A percentile compares a stretch with the other conserved stretches of the same genome.
Conservation (phyloP, 495 filamentous ascomycete species). For the Penicillium desertorum region DNA sequence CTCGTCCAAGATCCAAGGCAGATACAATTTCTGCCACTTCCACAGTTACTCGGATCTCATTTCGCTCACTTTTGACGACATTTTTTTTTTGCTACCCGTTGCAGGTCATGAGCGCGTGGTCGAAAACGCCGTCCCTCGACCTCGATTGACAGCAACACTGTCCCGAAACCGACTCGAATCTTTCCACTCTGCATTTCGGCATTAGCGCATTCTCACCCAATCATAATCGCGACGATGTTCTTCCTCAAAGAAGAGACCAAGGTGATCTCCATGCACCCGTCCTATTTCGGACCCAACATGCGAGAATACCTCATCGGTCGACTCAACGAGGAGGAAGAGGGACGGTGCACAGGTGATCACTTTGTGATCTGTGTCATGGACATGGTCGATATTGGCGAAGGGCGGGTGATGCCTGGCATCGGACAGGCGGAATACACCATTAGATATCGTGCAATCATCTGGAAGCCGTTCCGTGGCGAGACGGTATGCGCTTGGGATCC, state of each 20-base stretch:
- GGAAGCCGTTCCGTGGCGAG: conserved; percentile 95
- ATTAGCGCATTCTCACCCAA: conserved; percentile 4
- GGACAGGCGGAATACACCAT: conserved; percentile 93
- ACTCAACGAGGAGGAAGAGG: conserved; percentile 88
- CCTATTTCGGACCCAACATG: conserved; percentile 91
- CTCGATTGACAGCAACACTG: conserved; percentile 16
- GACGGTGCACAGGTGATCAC: conserved; percentile 86
- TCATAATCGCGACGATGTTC: conserved; percentile 63
- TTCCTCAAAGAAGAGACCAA: conserved; percentile 96
- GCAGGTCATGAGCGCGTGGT: conserved; percentile 27
- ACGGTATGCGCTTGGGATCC: conserved; percentile 60
- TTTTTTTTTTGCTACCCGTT: conserved; percentile 5
- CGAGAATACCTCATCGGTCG: conserved; percentile 81
- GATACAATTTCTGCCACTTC: conserved; percentile 16
- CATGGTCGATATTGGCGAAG: conserved; percentile 85
- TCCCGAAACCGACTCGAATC: conserved; percentile 1
- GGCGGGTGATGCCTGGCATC: conserved; percentile 83
- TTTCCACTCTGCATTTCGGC: not conserved
- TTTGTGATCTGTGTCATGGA: conserved; percentile 98
- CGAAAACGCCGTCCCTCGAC: conserved; percentile 14
- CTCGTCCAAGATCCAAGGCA: conserved; percentile 10
- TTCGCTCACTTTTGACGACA: conserved; percentile 9
- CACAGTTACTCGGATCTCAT: not conserved
- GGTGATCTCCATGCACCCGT: conserved; percentile 89
- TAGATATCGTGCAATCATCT: conserved; percentile 92